These are phyloP conservation scores for Ceratonia siliqua DNA, from an alignment of 306 rosid genomes.

Conservation along the genomic window DNA sequence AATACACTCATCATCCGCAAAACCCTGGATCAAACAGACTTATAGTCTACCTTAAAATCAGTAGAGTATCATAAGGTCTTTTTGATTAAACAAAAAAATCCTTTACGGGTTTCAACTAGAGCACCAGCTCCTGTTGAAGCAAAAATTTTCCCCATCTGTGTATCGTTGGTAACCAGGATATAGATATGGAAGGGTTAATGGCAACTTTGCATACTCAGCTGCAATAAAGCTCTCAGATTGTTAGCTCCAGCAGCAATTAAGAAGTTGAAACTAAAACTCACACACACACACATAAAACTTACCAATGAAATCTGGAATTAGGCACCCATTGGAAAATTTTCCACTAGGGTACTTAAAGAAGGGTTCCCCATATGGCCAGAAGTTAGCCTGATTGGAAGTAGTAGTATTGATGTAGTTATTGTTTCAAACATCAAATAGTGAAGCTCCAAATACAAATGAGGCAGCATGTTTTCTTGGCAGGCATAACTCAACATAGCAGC, in stretches of 20 bases:
- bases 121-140: conserved; percentile 71
- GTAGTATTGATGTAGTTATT: conserved; percentile 42
- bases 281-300: neutral
- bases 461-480: neutral
- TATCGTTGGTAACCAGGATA: conserved; percentile 32
- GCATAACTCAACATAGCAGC: neutral
- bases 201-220: conserved; percentile 57
- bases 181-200: conserved; percentile 42
- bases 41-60: no score
- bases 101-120: conserved; percentile 44
- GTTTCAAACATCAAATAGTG: conserved; percentile 40
- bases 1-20: no score
- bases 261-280: neutral
- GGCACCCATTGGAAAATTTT: conserved; percentile 41
- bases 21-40: no score
- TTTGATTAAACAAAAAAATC: conserved; percentile 44
- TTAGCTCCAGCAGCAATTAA: neutral
- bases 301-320: conserved; percentile 47
- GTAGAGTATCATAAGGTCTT: no score
- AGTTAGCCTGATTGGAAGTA: neutral
- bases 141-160: conserved; percentile 56
- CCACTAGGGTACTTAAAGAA: conserved; percentile 45
- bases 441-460: conserved; percentile 48
- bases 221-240: neutral
- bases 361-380: conserved; percentile 44